A percentile compares a stretch with the other conserved stretches of the same genome.
These are phyloP conservation scores for Paraphoma sp. DNA, from an alignment of 2,329 filamentous ascomycete species.

Conservation along the genomic window DNA sequence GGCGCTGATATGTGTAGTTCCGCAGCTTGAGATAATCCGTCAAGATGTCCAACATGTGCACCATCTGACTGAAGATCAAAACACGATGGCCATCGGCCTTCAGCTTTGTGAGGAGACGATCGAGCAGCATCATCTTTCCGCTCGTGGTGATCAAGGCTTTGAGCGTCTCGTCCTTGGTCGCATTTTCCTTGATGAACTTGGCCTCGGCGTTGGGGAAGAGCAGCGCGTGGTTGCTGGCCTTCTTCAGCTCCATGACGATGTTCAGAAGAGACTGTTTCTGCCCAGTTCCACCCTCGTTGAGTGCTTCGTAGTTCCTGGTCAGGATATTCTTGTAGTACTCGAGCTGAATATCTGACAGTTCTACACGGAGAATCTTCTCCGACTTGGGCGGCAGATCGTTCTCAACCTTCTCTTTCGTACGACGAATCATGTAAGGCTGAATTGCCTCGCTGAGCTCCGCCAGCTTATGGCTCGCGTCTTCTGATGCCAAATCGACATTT, in stretches of 20 bases:
- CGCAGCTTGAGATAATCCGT: constrained; percentile 92
- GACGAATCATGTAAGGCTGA: constrained; percentile 90
- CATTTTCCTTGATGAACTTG: constrained; percentile 80
- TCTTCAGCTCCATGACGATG: constrained; percentile 99
- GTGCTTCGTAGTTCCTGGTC: constrained; percentile 91
- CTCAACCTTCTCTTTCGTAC: constrained; percentile 97
- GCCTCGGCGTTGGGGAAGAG: constrained; percentile 97
- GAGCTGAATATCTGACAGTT: constrained; percentile 92
- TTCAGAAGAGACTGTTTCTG: constrained; percentile 96
- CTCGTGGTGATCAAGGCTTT: constrained; percentile 95
- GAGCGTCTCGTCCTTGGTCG: constrained; percentile 85
- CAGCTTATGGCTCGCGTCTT: constrained; percentile 85
- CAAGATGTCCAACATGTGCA: constrained; percentile 96
- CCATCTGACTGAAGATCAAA: constrained; percentile 99
- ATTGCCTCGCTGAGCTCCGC: constrained; percentile 85
- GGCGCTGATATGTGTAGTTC: constrained; percentile 92
- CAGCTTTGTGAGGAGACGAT: constrained; percentile 91
- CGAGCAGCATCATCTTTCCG: constrained; percentile 99
- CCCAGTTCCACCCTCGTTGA: constrained; percentile 87
- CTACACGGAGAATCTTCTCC: constrained; percentile 98
- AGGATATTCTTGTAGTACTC: constrained; percentile 99
- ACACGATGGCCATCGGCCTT: constrained; percentile 94
- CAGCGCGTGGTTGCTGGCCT: constrained; percentile 97
- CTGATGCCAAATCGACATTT: constrained; percentile 82
- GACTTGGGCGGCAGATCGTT: constrained; percentile 96